Evolutionary conservation across 139 green algal genomes (phyloP).

Genomic region (Microglena sp.): DNA sequence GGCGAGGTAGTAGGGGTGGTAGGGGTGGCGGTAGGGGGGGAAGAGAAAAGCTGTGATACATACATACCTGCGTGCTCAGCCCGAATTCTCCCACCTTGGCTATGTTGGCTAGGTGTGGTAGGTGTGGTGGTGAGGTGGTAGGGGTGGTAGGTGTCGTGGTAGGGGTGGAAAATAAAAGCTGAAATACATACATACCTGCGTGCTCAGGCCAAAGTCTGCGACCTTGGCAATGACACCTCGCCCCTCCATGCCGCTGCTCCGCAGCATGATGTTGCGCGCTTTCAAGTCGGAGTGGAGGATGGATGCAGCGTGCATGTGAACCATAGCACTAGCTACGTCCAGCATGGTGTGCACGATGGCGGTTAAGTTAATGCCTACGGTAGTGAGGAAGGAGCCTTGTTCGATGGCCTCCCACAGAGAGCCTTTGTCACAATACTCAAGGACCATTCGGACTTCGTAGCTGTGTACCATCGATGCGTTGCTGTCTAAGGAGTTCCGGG

Average conservation of each 20-base stretch:
- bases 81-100: too few relatives aligned
- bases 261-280: constrained; percentile 49
- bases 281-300: constrained; percentile 44
- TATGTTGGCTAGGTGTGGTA: too few relatives aligned
- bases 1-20: too few relatives aligned
- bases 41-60: too few relatives aligned
- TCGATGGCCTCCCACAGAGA: constrained; percentile 36
- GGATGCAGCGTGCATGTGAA: constrained; percentile 27
- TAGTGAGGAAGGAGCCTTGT: constrained; percentile 15
- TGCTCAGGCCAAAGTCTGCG: constrained; percentile 38
- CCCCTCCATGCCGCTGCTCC: constrained; percentile 23
- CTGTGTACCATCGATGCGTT: too few relatives aligned
- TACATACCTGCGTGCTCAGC: too few relatives aligned
- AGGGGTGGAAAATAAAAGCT: too few relatives aligned
- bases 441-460: constrained; percentile 45
- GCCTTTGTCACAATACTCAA: constrained; percentile 49
- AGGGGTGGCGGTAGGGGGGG: too few relatives aligned
- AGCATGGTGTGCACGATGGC: constrained; percentile 36
- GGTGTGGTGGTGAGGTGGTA: too few relatives aligned
- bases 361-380: not conserved
- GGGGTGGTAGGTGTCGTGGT: too few relatives aligned
- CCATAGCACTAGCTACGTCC: constrained; percentile 36
- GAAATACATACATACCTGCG: too few relatives aligned
- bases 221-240: constrained; percentile 13
- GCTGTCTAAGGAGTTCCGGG: too few relatives aligned